A percentile compares a stretch with the other conserved stretches of the same genome.
Evolutionary conservation across 306 rosid genomes (phyloP).

Genomic region (Cicer cuneatum): DNA sequence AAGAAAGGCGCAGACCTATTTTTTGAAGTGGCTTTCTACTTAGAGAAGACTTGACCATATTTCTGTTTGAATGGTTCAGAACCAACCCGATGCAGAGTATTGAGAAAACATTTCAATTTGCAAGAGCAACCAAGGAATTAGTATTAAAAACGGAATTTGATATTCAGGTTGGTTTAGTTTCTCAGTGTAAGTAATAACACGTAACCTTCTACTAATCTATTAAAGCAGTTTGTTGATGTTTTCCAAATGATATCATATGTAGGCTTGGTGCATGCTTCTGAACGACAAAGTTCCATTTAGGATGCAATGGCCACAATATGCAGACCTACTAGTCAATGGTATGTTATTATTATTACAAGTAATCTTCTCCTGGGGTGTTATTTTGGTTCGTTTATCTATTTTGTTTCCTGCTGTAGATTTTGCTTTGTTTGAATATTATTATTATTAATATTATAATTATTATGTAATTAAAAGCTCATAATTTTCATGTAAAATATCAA

Average conservation of each 20-base stretch:
- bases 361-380: not conserved
- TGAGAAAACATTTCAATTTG: slow-evolving; percentile 83
- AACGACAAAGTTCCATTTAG: slow-evolving; percentile 95
- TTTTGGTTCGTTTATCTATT: slow-evolving; percentile 31
- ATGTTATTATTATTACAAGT: slow-evolving; percentile 45
- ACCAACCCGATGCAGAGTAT: slow-evolving; percentile 77
- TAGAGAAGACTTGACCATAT: slow-evolving; percentile 23
- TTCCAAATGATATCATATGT: slow-evolving; percentile 41
- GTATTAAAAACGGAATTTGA: slow-evolving; percentile 76
- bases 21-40: slow-evolving; percentile 16
- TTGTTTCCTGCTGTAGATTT: slow-evolving; percentile 24
- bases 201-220: slow-evolving; percentile 1
- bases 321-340: slow-evolving; percentile 94
- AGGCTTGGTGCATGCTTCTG: slow-evolving; percentile 99
- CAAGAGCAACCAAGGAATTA: slow-evolving; percentile 72
- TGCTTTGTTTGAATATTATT: slow-evolving; percentile 1
- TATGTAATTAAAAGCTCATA: slow-evolving; percentile 9
- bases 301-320: slow-evolving; percentile 98
- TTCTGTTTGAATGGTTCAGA: slow-evolving; percentile 54
- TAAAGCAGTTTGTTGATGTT: slow-evolving; percentile 37
- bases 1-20: not conserved
- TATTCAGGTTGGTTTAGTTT: slow-evolving; percentile 74
- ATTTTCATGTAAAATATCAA: not conserved
- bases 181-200: slow-evolving; percentile 19
- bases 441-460: not conserved